Evolutionary conservation across 306 rosid genomes (phyloP).

Genomic region (Psophocarpus tetragonolobus): DNA sequence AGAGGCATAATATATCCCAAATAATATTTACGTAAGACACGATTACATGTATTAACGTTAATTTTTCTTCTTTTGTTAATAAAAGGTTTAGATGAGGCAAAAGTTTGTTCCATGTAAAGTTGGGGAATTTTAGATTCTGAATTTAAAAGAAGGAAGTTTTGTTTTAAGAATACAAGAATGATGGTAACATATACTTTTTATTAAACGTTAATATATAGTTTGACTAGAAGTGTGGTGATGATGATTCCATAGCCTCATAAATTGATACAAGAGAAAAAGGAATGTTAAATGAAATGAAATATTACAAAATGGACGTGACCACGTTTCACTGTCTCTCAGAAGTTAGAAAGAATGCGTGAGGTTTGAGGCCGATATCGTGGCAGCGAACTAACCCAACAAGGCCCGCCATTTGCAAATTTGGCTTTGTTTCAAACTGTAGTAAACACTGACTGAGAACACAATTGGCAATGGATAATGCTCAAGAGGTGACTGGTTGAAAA

Average conservation of each 20-base stretch:
- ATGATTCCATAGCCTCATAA: background rate
- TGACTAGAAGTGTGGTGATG: no score
- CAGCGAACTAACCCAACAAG: background rate
- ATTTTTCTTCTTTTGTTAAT: no score
- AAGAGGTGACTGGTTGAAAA: constrained; percentile 10
- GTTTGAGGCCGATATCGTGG: constrained; percentile 13
- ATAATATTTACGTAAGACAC: no score
- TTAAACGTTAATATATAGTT: no score
- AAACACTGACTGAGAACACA: background rate
- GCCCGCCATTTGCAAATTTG: background rate
- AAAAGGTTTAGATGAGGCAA: no score
- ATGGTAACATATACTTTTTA: no score
- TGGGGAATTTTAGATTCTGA: no score
- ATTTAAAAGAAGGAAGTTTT: no score
- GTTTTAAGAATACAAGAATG: no score
- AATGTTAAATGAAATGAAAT: background rate
- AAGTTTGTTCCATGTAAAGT: no score
- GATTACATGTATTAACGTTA: no score
- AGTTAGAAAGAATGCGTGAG: background rate
- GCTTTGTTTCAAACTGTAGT: background rate
- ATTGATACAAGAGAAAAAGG: background rate
- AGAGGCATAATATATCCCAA: no score
- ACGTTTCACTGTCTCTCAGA: background rate
- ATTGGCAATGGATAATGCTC: background rate
- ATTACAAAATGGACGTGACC: background rate